phyloP scores from a whole-genome alignment of 2,329 filamentous ascomycete genomes.

The Diaporthe citriasiana region DNA sequence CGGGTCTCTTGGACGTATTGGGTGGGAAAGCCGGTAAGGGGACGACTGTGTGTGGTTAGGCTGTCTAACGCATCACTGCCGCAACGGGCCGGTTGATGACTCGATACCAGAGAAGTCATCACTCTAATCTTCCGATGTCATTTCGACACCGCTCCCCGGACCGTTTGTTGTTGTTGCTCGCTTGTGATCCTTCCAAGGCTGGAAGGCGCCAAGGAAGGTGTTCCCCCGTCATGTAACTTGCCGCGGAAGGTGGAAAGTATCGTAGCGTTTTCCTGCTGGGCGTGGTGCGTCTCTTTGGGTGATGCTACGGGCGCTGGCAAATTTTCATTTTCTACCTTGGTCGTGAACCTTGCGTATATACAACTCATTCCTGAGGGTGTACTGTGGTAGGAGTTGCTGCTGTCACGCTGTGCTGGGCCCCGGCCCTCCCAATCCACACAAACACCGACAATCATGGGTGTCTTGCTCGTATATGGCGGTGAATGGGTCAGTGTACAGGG shows the following conservation, averaged over 20 bases:
- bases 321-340: background rate
- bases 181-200: background rate
- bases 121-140: constrained; percentile 8
- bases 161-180: background rate
- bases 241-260: background rate
- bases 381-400: no score
- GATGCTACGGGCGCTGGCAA: background rate
- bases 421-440: background rate
- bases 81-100: constrained; percentile 20
- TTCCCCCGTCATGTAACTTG: background rate
- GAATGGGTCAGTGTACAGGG: no score
- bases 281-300: background rate
- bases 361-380: background rate
- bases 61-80: background rate
- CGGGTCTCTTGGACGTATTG: background rate
- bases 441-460: background rate
- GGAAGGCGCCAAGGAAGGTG: constrained; percentile 3
- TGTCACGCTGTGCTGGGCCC: background rate
- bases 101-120: background rate
- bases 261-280: background rate
- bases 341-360: background rate
- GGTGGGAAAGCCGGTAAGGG: background rate
- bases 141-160: background rate
- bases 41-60: background rate
- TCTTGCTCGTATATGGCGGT: background rate